A percentile compares a stretch with the other conserved stretches of the same genome.
These are phyloP conservation scores for Iodosphaeria phyllophila DNA, from an alignment of 2,329 filamentous ascomycete genomes.

Conservation along the genomic window DNA sequence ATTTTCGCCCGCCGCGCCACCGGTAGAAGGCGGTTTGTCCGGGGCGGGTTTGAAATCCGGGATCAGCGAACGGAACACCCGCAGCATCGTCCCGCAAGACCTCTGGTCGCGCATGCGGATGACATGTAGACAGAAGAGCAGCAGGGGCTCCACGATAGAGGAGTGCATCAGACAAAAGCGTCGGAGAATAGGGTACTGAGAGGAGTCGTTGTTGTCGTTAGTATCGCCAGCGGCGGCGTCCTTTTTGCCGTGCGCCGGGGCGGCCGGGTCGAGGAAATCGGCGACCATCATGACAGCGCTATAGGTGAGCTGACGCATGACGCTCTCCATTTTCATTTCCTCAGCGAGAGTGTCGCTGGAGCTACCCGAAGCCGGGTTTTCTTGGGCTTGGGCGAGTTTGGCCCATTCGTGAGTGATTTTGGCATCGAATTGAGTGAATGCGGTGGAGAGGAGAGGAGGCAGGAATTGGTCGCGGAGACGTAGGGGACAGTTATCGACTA, in stretches of 20 bases:
- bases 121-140: slow-evolving; percentile 81
- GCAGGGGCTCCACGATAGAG: slow-evolving; percentile 66
- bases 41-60: slow-evolving; percentile 62
- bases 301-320: slow-evolving; percentile 80
- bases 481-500: slow-evolving; percentile 84
- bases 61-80: slow-evolving; percentile 71
- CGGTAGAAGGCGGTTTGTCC: too few species aligned
- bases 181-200: slow-evolving; percentile 42
- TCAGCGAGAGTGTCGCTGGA: slow-evolving; percentile 77
- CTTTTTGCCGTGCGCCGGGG: slow-evolving; percentile 7
- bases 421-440: slow-evolving; percentile 71
- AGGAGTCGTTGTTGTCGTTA: too few species aligned
- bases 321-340: slow-evolving; percentile 97
- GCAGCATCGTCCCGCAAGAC: slow-evolving; percentile 69
- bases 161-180: slow-evolving; percentile 68
- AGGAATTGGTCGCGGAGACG: slow-evolving; percentile 62
- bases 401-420: slow-evolving; percentile 85
- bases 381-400: slow-evolving; percentile 45
- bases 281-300: slow-evolving; percentile 84
- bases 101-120: slow-evolving; percentile 80
- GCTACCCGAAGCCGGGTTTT: slow-evolving; percentile 42
- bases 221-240: too few species aligned
- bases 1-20: too few species aligned
- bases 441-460: slow-evolving; percentile 61
- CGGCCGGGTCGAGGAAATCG: slow-evolving; percentile 58